phyloP scores from a whole-genome alignment of 75 land plant species.

The Adiantum capillusveneris region DNA sequence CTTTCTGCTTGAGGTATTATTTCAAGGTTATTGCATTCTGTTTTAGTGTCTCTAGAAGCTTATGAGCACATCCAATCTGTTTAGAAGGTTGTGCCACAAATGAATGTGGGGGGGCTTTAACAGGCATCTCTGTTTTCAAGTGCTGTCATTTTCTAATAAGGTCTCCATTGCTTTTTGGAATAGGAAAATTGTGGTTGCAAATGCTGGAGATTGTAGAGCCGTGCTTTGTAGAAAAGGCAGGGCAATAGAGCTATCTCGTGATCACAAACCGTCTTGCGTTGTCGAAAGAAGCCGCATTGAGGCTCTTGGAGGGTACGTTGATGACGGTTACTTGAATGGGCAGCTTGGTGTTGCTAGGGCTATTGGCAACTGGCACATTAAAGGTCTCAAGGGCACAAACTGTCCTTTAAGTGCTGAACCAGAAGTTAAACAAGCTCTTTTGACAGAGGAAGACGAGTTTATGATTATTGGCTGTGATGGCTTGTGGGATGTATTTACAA shows the following conservation, averaged over 20 bases:
- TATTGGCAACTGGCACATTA: constrained; percentile 89
- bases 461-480: constrained; percentile 89
- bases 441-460: constrained; percentile 83
- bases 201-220: constrained; percentile 63
- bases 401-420: constrained; percentile 80
- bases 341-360: constrained; percentile 87
- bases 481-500: constrained; percentile 81
- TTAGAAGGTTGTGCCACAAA: background rate
- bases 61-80: background rate
- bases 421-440: constrained; percentile 42
- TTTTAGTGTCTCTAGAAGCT: background rate
- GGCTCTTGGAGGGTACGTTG: constrained; percentile 42
- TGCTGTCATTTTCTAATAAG: background rate
- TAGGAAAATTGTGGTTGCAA: constrained; percentile 52
- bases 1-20: background rate
- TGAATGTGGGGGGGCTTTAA: background rate
- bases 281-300: constrained; percentile 42
- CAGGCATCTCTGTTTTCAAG: background rate
- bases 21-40: background rate
- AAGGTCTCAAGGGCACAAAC: constrained; percentile 62
- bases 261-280: constrained; percentile 37
- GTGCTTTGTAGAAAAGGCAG: constrained; percentile 44
- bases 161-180: background rate
- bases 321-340: constrained; percentile 84
- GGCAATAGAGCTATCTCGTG: constrained; percentile 54